These are phyloP conservation scores for Artemisia tridentata DNA, from an alignment of 129 eudicot genomes.

Conservation along the genomic window DNA sequence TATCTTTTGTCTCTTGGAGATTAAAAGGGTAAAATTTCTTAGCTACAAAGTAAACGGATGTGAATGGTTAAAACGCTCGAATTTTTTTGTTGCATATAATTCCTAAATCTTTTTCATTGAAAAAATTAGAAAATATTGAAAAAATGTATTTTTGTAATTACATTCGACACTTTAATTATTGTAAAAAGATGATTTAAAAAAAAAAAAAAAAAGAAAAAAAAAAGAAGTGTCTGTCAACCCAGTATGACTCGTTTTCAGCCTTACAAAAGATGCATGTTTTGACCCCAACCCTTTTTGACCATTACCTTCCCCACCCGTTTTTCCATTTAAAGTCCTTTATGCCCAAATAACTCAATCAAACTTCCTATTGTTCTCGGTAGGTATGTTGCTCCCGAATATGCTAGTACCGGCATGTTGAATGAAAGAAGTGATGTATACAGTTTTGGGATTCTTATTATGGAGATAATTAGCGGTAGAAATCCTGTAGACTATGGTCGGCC, in stretches of 20 bases:
- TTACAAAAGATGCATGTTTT: neutral
- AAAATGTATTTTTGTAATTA: neutral
- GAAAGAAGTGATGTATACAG: slow-evolving; percentile 94
- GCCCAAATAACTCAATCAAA: neutral
- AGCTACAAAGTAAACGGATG: neutral
- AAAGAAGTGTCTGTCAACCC: neutral
- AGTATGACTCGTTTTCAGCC: neutral
- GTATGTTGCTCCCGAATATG: slow-evolving; percentile 96
- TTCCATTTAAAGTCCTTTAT: neutral
- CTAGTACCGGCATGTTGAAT: slow-evolving; percentile 91
- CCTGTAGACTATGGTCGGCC: slow-evolving; percentile 94
- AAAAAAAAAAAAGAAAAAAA: too few relatives aligned
- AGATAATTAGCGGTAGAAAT: slow-evolving; percentile 73
- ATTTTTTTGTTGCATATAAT: neutral
- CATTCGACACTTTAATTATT: neutral
- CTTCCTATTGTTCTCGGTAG: slow-evolving; percentile 26
- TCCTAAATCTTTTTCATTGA: neutral
- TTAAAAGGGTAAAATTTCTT: neutral
- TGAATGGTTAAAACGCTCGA: neutral
- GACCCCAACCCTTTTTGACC: neutral
- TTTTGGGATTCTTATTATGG: slow-evolving; percentile 93
- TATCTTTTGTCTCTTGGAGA: neutral
- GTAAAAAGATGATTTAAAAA: neutral
- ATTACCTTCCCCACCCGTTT: neutral
- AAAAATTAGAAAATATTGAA: neutral